A percentile compares a stretch with the other conserved stretches of the same genome.
Conservation (phyloP, 2,329 filamentous ascomycete genomes). For the Stenocarpella maydis region DNA sequence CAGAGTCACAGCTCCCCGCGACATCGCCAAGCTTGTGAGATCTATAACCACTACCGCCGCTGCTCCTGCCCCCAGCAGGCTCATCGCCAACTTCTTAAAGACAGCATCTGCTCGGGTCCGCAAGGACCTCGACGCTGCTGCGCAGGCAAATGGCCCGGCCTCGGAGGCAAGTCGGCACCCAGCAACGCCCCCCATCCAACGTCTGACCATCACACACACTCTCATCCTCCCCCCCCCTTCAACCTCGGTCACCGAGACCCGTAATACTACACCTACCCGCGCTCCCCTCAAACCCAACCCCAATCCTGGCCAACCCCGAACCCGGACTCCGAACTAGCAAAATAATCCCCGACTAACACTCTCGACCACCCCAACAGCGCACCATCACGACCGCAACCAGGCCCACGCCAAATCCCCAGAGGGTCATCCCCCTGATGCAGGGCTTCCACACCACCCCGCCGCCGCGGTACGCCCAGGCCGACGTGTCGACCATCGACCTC, state of each 20-base stretch:
- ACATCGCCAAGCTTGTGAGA: constrained; percentile 56
- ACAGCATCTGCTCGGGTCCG: constrained; percentile 52
- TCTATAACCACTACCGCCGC: constrained; percentile 54
- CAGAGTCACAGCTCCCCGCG: constrained; percentile 52
- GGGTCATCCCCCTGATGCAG: constrained; percentile 68
- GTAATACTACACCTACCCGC: not conserved
- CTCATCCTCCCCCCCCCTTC: not conserved
- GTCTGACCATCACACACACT: not conserved
- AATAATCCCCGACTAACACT: constrained; percentile 36
- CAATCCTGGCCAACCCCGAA: not conserved
- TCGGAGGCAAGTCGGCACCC: constrained; percentile 26
- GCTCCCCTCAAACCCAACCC: not conserved
- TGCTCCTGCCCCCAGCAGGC: constrained; percentile 45
- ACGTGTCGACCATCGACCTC: constrained; percentile 57
- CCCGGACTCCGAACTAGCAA: not conserved
- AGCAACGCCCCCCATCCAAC: not conserved
- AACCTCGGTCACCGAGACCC: constrained; percentile 22
- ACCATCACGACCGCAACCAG: constrained; percentile 58
- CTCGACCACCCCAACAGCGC: constrained; percentile 46
- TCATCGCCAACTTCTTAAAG: constrained; percentile 48
- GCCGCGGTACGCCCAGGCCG: constrained; percentile 42
- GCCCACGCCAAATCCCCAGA: constrained; percentile 45
- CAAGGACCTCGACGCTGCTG: constrained; percentile 53
- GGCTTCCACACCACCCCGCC: constrained; percentile 62
- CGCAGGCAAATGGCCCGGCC: constrained; percentile 7